Evolutionary conservation across 2,329 filamentous ascomycete species (phyloP).

Genomic region (Neurospora sp.): DNA sequence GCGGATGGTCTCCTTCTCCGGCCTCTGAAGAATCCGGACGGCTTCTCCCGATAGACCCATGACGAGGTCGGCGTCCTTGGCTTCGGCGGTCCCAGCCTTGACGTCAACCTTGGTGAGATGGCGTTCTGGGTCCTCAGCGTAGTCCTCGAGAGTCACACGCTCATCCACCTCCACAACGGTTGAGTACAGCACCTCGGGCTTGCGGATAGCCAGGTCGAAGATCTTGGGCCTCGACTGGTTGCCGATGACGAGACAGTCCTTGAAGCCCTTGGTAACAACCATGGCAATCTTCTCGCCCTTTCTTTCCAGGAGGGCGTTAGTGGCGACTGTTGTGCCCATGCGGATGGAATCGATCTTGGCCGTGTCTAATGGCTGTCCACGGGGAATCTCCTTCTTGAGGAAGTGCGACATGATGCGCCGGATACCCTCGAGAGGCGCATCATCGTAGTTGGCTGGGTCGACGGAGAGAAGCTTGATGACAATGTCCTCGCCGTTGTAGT

Average conservation of each 20-base stretch:
- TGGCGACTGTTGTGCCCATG: constrained; percentile 93
- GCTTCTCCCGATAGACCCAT: constrained; percentile 65
- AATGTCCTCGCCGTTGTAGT: constrained; percentile 39
- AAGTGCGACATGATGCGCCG: constrained; percentile 75
- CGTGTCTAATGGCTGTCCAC: constrained; percentile 72
- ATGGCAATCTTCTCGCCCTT: constrained; percentile 85
- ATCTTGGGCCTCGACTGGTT: constrained; percentile 86
- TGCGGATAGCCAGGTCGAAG: constrained; percentile 79
- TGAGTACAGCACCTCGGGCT: constrained; percentile 80
- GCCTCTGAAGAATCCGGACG: constrained; percentile 57
- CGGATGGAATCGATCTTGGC: constrained; percentile 79
- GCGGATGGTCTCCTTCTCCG: constrained; percentile 45
- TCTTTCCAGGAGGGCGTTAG: constrained; percentile 79
- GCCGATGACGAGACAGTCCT: constrained; percentile 78
- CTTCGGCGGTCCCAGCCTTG: constrained; percentile 36
- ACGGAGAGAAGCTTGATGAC: constrained; percentile 61
- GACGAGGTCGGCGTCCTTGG: constrained; percentile 47
- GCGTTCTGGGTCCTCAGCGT: constrained; percentile 73
- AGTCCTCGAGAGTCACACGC: constrained; percentile 83
- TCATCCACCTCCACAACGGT: constrained; percentile 83
- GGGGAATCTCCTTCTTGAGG: constrained; percentile 62
- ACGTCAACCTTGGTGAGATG: constrained; percentile 43
- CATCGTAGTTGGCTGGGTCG: constrained; percentile 80
- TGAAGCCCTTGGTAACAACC: constrained; percentile 80
- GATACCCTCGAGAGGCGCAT: constrained; percentile 87